Percentiles rank a stretch among this genome's conserved stretches.
These are phyloP conservation scores for Odontarrhena argentea DNA, from an alignment of 345 rosid species.

Conservation along the genomic window DNA sequence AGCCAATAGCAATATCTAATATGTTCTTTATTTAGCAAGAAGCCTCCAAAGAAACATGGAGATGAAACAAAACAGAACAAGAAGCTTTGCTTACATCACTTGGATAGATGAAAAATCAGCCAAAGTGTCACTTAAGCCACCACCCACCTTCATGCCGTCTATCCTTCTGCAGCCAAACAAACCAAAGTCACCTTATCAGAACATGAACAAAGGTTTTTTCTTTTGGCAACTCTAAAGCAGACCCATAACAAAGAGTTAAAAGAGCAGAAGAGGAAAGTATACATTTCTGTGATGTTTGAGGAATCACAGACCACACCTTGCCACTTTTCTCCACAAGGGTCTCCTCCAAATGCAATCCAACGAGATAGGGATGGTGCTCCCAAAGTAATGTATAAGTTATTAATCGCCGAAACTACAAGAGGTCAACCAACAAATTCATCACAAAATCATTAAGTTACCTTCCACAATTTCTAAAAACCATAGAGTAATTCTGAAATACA, in stretches of 20 bases:
- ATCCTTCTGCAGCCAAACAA: constrained; percentile 61
- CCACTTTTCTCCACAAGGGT: constrained; percentile 90
- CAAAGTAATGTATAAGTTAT: constrained; percentile 62
- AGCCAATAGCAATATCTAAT: constrained; percentile 12
- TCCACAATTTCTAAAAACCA: neutral
- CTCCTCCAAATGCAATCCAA: constrained; percentile 88
- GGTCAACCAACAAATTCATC: constrained; percentile 15
- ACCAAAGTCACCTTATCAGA: constrained; percentile 33
- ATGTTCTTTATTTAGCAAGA: constrained; percentile 8
- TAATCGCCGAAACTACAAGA: constrained; percentile 69
- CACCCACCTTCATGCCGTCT: constrained; percentile 61
- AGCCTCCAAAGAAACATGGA: constrained; percentile 6
- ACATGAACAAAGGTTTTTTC: constrained; percentile 16
- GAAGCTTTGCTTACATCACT: constrained; percentile 61
- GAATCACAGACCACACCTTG: constrained; percentile 82
- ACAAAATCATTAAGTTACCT: neutral
- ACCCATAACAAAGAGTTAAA: constrained; percentile 28
- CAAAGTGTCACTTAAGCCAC: constrained; percentile 55
- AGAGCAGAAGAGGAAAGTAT: constrained; percentile 9
- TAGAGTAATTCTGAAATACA: neutral
- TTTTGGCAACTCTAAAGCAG: constrained; percentile 27
- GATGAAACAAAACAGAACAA: constrained; percentile 9
- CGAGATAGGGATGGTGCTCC: constrained; percentile 62
- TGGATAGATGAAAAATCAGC: constrained; percentile 62
- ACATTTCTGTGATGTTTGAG: constrained; percentile 79